Percentiles rank a stretch among this genome's conserved stretches.
These are phyloP conservation scores for Bretschneidera sinensis DNA, from an alignment of 345 rosid genomes.

Conservation along the genomic window DNA sequence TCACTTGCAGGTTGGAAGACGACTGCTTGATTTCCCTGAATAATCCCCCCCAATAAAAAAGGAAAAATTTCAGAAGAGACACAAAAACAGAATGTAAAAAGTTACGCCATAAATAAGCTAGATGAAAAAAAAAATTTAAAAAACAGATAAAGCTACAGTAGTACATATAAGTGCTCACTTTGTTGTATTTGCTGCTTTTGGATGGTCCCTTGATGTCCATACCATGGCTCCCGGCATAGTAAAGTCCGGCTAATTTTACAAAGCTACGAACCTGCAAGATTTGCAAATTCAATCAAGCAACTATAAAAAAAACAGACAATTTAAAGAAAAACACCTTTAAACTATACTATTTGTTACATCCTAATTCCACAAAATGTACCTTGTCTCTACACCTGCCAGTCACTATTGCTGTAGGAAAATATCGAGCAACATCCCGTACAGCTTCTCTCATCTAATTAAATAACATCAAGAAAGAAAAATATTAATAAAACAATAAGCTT, in stretches of 20 bases:
- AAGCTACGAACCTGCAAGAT: conserved; percentile 67
- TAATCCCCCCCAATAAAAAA: neutral
- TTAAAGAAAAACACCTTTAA: neutral
- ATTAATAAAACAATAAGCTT: neutral
- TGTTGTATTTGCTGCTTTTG: conserved; percentile 33
- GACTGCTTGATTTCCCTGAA: conserved; percentile 45
- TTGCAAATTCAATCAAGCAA: neutral
- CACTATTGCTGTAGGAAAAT: conserved; percentile 92
- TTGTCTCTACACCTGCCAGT: conserved; percentile 92
- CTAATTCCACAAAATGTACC: conserved; percentile 42
- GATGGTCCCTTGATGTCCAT: conserved; percentile 96
- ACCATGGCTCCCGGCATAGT: conserved; percentile 99
- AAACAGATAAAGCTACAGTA: neutral
- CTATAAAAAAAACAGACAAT: neutral
- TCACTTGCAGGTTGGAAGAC: conserved; percentile 80
- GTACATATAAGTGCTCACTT: conserved; percentile 23
- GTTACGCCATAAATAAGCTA: neutral
- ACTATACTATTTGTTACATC: no score
- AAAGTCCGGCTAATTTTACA: conserved; percentile 69
- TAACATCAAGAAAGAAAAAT: neutral
- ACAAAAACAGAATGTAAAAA: neutral
- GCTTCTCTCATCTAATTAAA: conserved; percentile 69
- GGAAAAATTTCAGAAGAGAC: neutral
- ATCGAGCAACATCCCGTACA: conserved; percentile 57
- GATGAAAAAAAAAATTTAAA: neutral